Conservation (phyloP, 75 land plant genomes). For the Gnetum montanum region DNA sequence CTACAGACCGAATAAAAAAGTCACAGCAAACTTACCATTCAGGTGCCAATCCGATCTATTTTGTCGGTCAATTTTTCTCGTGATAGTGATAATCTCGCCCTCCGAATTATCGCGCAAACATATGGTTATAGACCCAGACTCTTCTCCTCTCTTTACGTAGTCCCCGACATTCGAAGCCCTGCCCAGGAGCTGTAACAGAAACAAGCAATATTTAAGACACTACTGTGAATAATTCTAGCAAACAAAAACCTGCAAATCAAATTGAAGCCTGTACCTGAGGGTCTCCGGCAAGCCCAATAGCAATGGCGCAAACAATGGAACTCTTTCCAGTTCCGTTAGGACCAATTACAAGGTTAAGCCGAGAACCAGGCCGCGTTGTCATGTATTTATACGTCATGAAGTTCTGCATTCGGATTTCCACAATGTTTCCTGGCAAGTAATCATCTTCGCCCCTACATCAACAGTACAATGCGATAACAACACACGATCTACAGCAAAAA, state of each 20-base stretch:
- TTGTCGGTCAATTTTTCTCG: constrained; percentile 55
- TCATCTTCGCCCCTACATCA: constrained; percentile 82
- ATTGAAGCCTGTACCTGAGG: constrained; percentile 91
- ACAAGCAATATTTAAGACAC: background rate
- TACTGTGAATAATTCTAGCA: no score
- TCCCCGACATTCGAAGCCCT: constrained; percentile 83
- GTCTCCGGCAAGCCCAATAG: constrained; percentile 90
- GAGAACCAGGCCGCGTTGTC: constrained; percentile 72
- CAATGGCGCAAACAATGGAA: constrained; percentile 95
- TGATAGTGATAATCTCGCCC: constrained; percentile 34
- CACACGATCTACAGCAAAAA: no score
- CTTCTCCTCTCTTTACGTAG: constrained; percentile 92
- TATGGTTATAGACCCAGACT: constrained; percentile 63
- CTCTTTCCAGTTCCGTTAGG: constrained; percentile 98
- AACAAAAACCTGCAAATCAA: no score
- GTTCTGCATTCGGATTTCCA: constrained; percentile 80
- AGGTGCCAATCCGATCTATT: constrained; percentile 89
- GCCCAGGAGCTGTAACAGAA: constrained; percentile 59
- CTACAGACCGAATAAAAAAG: background rate
- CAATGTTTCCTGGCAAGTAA: constrained; percentile 75
- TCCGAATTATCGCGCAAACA: constrained; percentile 41
- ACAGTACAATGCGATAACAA: background rate
- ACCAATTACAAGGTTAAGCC: constrained; percentile 90
- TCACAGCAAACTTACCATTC: constrained; percentile 77
- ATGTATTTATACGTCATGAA: constrained; percentile 87